phyloP scores from a whole-genome alignment of 2,329 filamentous ascomycete species.

The Diaporthe amygdali region DNA sequence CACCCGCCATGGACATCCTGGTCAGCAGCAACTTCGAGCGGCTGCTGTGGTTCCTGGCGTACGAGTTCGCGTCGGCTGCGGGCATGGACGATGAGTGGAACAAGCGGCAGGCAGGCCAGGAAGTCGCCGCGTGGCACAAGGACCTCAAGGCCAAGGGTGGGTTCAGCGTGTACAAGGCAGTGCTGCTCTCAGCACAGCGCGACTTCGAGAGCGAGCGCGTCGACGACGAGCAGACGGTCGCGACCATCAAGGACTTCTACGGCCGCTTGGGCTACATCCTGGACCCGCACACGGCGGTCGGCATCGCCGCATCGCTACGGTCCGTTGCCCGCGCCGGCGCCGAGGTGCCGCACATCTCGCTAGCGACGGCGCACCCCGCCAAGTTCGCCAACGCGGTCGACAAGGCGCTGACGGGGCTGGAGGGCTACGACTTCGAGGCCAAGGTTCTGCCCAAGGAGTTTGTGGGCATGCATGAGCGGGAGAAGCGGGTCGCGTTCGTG shows the following conservation, averaged over 20 bases:
- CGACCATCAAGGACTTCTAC: constrained; percentile 67
- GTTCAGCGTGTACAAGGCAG: constrained; percentile 77
- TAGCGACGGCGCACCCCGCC: constrained; percentile 93
- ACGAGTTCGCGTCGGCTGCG: constrained; percentile 66
- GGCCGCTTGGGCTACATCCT: constrained; percentile 70
- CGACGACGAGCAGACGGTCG: constrained; percentile 69
- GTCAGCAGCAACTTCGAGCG: constrained; percentile 97
- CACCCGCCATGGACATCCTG: constrained; percentile 96
- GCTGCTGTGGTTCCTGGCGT: constrained; percentile 89
- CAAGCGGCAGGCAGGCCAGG: constrained; percentile 73
- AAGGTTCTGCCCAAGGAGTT: constrained; percentile 84
- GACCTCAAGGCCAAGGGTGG: constrained; percentile 82
- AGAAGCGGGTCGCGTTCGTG: constrained; percentile 74
- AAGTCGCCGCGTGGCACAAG: constrained; percentile 78
- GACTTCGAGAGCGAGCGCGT: constrained; percentile 84
- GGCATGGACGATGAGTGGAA: constrained; percentile 70
- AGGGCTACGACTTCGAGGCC: constrained; percentile 75
- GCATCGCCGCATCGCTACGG: constrained; percentile 76
- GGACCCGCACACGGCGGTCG: constrained; percentile 92
- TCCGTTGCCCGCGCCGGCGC: constrained; percentile 63
- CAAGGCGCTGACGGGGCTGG: constrained; percentile 71
- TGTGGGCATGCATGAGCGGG: constrained; percentile 75
- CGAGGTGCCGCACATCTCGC: constrained; percentile 74
- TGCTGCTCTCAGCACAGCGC: constrained; percentile 72
- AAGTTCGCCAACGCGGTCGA: constrained; percentile 92